Evolutionary conservation across 2,329 filamentous ascomycete genomes (phyloP).

Genomic region (Hawksworthiomyces lignivorus): DNA sequence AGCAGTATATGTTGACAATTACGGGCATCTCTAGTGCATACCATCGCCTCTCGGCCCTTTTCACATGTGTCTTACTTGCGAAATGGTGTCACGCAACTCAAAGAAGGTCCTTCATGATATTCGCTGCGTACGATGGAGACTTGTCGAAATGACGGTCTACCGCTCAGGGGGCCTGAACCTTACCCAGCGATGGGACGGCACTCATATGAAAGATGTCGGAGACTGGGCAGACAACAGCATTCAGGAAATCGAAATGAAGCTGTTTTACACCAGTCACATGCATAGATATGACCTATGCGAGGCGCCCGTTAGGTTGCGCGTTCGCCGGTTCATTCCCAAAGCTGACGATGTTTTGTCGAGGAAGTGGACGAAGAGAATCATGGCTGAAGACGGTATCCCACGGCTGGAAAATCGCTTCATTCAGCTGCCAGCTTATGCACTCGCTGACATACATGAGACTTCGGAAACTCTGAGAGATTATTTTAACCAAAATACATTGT

Average conservation of each 20-base stretch:
- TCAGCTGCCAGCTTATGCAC: slow-evolving; percentile 12
- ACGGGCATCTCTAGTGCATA: slow-evolving; percentile 16
- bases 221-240: slow-evolving; percentile 23
- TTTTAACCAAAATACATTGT: slow-evolving; percentile 23
- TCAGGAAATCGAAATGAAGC: slow-evolving; percentile 29
- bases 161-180: slow-evolving; percentile 36
- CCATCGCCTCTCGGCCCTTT: slow-evolving; percentile 14
- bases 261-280: slow-evolving; percentile 15
- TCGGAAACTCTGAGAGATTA: slow-evolving; percentile 22
- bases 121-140: slow-evolving; percentile 35
- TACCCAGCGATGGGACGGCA: slow-evolving; percentile 35
- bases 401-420: not conserved
- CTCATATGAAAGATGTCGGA: slow-evolving; percentile 32
- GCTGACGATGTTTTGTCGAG: slow-evolving; percentile 31
- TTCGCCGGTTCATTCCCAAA: slow-evolving; percentile 33
- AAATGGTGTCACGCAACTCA: slow-evolving; percentile 28
- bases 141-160: slow-evolving; percentile 33
- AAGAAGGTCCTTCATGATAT: slow-evolving; percentile 40
- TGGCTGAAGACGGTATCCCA: not conserved
- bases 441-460: slow-evolving; percentile 8
- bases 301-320: slow-evolving; percentile 28
- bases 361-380: slow-evolving; percentile 25
- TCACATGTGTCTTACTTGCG: slow-evolving; percentile 32
- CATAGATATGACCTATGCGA: slow-evolving; percentile 28
- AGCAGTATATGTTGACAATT: not conserved